These are phyloP conservation scores for Picea glauca DNA, from an alignment of 75 land plant genomes.

Conservation along the genomic window DNA sequence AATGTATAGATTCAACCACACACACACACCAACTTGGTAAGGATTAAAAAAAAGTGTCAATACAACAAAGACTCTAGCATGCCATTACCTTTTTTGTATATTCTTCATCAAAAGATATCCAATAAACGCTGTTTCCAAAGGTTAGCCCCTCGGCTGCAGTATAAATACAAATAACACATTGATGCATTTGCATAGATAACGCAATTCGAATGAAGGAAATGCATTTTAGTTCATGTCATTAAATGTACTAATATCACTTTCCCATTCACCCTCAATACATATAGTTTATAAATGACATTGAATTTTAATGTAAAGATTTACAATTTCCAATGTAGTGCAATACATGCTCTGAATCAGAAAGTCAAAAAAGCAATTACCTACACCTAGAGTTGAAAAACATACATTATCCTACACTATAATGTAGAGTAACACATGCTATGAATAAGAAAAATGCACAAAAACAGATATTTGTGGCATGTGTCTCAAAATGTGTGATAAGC, in stretches of 20 bases:
- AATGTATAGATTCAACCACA: neutral
- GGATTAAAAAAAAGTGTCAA: constrained; percentile 5
- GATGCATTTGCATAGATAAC: neutral
- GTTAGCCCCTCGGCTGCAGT: constrained; percentile 71
- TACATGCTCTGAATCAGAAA: neutral
- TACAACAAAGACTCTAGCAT: neutral
- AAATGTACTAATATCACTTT: no score
- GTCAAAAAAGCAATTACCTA: neutral
- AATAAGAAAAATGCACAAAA: neutral
- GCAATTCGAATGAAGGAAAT: no score
- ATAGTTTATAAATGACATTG: neutral
- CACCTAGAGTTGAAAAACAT: neutral
- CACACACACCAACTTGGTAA: neutral
- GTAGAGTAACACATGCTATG: neutral
- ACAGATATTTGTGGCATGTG: neutral
- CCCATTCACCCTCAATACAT: neutral
- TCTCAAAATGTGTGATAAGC: neutral
- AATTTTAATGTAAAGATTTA: neutral
- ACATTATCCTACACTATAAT: neutral
- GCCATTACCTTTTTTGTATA: constrained; percentile 54
- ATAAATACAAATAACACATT: constrained; percentile 8
- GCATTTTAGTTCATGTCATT: no score
- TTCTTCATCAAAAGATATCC: constrained; percentile 76
- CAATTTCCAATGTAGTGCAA: neutral
- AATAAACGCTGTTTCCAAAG: constrained; percentile 86